A percentile compares a stretch with the other conserved stretches of the same genome.
phyloP scores from a whole-genome alignment of 257 asterid genomes.

The Solanum dulcamara region DNA sequence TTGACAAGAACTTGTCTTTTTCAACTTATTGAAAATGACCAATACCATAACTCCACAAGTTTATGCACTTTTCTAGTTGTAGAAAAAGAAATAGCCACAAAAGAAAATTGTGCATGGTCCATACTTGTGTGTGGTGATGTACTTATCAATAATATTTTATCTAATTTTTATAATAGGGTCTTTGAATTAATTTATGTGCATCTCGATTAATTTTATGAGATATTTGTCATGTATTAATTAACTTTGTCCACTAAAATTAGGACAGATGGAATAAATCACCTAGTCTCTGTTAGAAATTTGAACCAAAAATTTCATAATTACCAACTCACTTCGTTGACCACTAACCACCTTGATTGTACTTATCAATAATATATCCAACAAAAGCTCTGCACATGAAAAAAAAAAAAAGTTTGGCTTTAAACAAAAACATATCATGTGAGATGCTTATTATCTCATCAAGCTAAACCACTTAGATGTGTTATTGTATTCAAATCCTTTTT shows the following conservation, averaged over 20 bases:
- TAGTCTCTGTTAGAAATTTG: neutral
- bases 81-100: neutral
- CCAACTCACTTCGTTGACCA: neutral
- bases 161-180: neutral
- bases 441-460: neutral
- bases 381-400: neutral
- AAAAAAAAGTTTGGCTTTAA: neutral
- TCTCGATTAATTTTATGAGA: neutral
- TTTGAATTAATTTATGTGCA: fast-evolving
- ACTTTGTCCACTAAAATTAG: neutral
- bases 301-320: neutral
- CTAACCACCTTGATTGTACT: neutral
- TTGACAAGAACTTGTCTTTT: neutral
- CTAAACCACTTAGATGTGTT: neutral
- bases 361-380: neutral
- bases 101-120: neutral
- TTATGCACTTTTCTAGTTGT: neutral
- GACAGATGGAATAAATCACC: neutral
- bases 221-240: neutral
- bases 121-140: neutral
- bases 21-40: neutral
- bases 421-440: neutral
- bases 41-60: neutral
- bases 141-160: neutral
- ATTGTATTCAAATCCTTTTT: neutral